Percentiles rank a stretch among this genome's conserved stretches.
Evolutionary conservation across 1,284 basidiomycete genomes (phyloP).

Genomic region (Rhodotorula sp.): DNA sequence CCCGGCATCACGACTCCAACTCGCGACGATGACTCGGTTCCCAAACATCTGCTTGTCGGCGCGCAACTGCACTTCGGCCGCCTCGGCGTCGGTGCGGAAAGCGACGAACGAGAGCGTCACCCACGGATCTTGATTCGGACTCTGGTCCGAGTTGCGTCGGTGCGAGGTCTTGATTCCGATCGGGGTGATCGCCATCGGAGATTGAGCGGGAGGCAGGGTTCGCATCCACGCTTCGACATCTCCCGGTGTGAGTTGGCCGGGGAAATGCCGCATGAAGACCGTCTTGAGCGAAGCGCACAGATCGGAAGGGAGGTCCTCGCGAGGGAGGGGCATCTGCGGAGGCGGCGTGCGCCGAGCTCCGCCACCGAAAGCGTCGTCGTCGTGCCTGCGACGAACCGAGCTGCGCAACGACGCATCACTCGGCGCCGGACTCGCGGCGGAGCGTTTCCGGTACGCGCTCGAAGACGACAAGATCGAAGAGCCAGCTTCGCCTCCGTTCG

Average conservation of each 20-base stretch:
- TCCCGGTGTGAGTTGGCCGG: neutral
- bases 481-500: no score
- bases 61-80: neutral
- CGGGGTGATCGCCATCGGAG: neutral
- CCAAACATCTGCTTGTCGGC: neutral
- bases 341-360: constrained; percentile 7
- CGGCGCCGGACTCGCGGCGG: neutral
- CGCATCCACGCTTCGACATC: constrained; percentile 9
- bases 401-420: neutral
- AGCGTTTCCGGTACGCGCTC: neutral
- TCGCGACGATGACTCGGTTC: neutral
- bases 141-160: neutral
- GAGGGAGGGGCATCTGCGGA: constrained; percentile 2
- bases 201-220: neutral
- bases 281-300: neutral
- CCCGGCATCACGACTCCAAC: neutral
- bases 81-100: neutral
- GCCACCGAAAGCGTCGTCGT: neutral
- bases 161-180: constrained; percentile 13
- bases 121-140: neutral
- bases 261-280: constrained; percentile 20
- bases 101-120: constrained; percentile 20
- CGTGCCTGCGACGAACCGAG: constrained; percentile 1
- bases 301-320: neutral
- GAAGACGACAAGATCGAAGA: neutral